Conservation (phyloP, 2,329 filamentous ascomycete genomes). For the Neonectria sp. region DNA sequence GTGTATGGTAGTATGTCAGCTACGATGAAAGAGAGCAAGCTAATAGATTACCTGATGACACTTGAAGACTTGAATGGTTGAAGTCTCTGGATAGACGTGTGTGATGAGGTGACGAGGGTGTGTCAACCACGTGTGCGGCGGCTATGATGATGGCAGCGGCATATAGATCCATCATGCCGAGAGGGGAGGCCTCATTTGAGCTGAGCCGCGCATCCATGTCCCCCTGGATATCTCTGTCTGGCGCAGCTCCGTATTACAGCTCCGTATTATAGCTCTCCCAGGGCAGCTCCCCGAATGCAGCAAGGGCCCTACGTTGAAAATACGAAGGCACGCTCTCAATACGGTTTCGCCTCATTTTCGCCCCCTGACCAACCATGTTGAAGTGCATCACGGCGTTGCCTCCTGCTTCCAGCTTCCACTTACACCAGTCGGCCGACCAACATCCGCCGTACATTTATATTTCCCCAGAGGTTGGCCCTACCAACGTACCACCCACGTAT, state of each 20-base stretch:
- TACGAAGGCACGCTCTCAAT: not conserved
- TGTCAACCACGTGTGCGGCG: not conserved
- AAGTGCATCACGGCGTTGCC: not conserved
- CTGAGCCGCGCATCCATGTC: not conserved
- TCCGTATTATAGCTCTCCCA: not conserved
- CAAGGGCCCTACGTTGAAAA: not conserved
- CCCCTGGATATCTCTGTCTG: not conserved
- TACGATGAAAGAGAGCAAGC: slow-evolving; percentile 48
- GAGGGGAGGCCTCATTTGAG: not conserved
- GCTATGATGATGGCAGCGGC: not conserved
- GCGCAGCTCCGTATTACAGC: not conserved
- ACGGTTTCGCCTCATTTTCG: not conserved
- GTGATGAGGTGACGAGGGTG: not conserved
- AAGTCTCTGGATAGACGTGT: not conserved
- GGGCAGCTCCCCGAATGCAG: not conserved
- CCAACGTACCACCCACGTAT: not conserved
- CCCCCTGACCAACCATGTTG: not conserved
- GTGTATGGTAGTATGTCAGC: slow-evolving; percentile 50
- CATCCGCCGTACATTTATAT: not conserved
- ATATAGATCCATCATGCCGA: not conserved
- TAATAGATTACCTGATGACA: slow-evolving; percentile 50
- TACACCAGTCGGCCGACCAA: not conserved
- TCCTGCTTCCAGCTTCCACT: not conserved
- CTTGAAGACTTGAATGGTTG: slow-evolving; percentile 8
- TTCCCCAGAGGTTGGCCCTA: not conserved